Evolutionary conservation across 768 basidiomycete species (phyloP), one percentile per base, ranked within the genome.

Genomic region (Cyathus striatus): DNA sequence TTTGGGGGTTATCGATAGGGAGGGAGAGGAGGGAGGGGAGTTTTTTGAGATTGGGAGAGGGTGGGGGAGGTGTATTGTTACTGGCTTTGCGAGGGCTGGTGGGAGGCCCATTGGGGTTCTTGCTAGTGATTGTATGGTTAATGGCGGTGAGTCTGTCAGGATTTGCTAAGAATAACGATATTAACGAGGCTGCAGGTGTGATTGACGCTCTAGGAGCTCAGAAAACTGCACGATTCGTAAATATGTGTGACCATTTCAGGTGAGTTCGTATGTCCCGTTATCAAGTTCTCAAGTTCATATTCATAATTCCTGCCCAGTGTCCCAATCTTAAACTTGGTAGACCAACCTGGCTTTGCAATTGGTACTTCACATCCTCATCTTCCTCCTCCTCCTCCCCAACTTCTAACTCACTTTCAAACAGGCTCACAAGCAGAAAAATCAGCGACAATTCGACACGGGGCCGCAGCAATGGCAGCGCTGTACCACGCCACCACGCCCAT

Each of bases 161-260:
- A 12, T 26, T 35, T 26, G 5, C 14, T 23, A 20, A 32, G 30
- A 32, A 16, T 21, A 23, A 4, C 30, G n/a, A n/a, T n/a, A n/a
- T n/a, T n/a, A n/a, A n/a, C n/a, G n/a, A n/a, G n/a, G n/a, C n/a
- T n/a, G n/a, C n/a, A 69, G 67, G 68, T 43, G 68, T 64, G 1
- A 65, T 68, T 24, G 65, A 66, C 47, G 65, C 68, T 0, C 46
- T 65, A 16, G 68, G 65, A 5, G 64, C 63, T 43, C 68, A 67
- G 45, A 69, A 69, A 38, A 58, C 62, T n/a, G 51, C 64, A 1
- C 55, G 64, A 37, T 70, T 70, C 41, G 48, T 57, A 6, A 66
- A 53, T 21, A 51, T 69, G n/a, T 69, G 68, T 47, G 60, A 67
- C 43, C 68, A 70, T 40, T 68, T 70, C 37, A 56, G 65, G 68